Percentiles rank a stretch among this genome's conserved stretches.
These are phyloP conservation scores for Aspergillus fumigatiaffinis DNA, from an alignment of 2,329 filamentous ascomycete species.

Conservation along the genomic window DNA sequence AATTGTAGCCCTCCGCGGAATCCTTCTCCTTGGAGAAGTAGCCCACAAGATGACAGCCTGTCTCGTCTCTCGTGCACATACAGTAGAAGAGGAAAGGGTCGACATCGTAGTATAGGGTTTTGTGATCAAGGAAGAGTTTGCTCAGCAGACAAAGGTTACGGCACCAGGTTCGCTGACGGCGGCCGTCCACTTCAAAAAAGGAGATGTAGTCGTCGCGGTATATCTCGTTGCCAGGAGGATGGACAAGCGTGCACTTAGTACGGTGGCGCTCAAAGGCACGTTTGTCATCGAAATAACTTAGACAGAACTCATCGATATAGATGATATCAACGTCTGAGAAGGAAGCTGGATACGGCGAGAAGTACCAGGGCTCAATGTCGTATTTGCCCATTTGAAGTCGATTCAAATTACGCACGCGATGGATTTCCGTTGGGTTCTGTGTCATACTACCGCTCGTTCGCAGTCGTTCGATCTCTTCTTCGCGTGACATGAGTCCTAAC, in stretches of 20 bases:
- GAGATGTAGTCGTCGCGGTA: slow-evolving; percentile 88
- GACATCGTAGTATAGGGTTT: slow-evolving; percentile 96
- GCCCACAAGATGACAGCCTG: slow-evolving; percentile 94
- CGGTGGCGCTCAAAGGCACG: slow-evolving; percentile 83
- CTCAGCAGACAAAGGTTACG: slow-evolving; percentile 94
- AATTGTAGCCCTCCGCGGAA: slow-evolving; percentile 92
- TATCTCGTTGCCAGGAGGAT: slow-evolving; percentile 96
- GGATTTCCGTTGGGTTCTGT: slow-evolving; percentile 95
- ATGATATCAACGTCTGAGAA: slow-evolving; percentile 87
- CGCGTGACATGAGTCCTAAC: slow-evolving; percentile 52
- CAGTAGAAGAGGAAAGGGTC: slow-evolving; percentile 97
- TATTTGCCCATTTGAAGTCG: slow-evolving; percentile 90
- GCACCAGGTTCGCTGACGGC: slow-evolving; percentile 97
- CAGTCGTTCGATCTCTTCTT: slow-evolving; percentile 94
- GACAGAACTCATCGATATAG: slow-evolving; percentile 95
- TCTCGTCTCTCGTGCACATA: slow-evolving; percentile 87
- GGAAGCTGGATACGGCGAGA: slow-evolving; percentile 88
- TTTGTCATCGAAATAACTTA: slow-evolving; percentile 81
- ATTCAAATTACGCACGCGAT: slow-evolving; percentile 89
- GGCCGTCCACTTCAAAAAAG: slow-evolving; percentile 95
- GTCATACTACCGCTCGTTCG: slow-evolving; percentile 97
- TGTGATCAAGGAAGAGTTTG: slow-evolving; percentile 96
- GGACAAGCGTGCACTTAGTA: slow-evolving; percentile 81
- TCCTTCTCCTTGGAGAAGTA: slow-evolving; percentile 99
- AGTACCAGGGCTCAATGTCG: slow-evolving; percentile 97